A percentile compares a stretch with the other conserved stretches of the same genome.
Evolutionary conservation across 169 alveolate species (phyloP).

Genomic region (Plasmodium malariae): DNA sequence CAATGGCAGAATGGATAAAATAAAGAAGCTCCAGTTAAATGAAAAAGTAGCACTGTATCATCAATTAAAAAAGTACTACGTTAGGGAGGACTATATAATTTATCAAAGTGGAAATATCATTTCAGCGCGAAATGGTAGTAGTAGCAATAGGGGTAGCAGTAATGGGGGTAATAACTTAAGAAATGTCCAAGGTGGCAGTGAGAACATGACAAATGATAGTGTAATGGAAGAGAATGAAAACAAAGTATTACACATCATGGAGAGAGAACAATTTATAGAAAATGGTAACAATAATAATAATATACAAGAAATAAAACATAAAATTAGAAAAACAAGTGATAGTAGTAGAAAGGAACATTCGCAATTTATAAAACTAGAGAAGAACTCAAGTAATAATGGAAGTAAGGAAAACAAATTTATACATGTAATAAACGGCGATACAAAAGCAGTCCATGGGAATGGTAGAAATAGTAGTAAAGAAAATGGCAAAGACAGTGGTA

Average conservation of each 20-base stretch:
- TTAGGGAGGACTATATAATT: conserved; percentile 1
- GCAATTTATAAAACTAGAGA: too few relatives aligned
- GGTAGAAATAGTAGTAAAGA: neutral
- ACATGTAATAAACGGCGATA: too few relatives aligned
- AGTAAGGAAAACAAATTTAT: too few relatives aligned
- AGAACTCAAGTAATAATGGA: too few relatives aligned
- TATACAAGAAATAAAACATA: neutral
- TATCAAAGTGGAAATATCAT: neutral
- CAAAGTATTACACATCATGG: neutral
- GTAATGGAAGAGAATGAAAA: neutral
- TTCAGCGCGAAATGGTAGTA: neutral
- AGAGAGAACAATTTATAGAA: neutral
- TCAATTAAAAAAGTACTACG: conserved; percentile 24
- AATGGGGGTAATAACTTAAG: neutral
- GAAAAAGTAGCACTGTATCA: conserved; percentile 12
- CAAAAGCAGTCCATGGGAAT: too few relatives aligned
- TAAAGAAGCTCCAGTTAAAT: conserved; percentile 1
- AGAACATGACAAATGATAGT: neutral
- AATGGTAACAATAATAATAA: neutral
- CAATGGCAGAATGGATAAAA: neutral
- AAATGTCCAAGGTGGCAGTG: neutral
- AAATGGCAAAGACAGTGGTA: neutral
- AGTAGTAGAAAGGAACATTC: too few relatives aligned
- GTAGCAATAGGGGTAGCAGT: neutral
- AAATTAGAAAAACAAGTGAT: too few relatives aligned